Percentiles rank a stretch among this genome's conserved stretches.
phyloP scores from a whole-genome alignment of 352 stramenopile species.

The Thraustochytrium striatum region DNA sequence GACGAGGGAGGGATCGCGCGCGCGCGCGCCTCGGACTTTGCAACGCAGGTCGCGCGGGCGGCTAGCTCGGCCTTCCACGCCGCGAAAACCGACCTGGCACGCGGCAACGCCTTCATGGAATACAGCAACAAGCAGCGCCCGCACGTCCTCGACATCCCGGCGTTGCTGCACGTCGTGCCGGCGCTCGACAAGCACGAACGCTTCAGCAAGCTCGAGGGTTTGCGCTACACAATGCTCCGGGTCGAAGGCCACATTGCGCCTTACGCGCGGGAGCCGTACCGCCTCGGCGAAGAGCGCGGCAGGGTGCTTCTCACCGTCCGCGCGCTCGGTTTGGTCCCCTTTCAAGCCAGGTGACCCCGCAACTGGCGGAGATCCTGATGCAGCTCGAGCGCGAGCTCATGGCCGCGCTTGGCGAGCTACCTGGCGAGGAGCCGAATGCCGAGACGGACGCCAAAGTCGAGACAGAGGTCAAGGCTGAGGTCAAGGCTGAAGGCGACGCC shows the following conservation, averaged over 20 bases:
- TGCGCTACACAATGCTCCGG: constrained; percentile 25
- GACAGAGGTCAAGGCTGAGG: not conserved
- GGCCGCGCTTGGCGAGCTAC: not conserved
- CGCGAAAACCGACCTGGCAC: too few species aligned
- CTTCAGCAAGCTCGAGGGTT: not conserved
- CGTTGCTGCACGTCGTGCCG: not conserved
- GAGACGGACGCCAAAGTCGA: too few species aligned
- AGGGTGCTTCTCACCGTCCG: not conserved
- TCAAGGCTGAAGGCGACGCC: not conserved
- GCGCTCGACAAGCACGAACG: constrained; percentile 1
- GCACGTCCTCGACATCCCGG: not conserved
- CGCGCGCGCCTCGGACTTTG: not conserved
- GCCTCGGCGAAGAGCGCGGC: not conserved
- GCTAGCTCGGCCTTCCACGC: too few species aligned
- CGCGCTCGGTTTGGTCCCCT: not conserved
- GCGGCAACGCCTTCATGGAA: not conserved
- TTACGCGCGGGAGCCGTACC: not conserved
- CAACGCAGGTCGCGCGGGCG: not conserved
- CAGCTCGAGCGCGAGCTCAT: constrained; percentile 12
- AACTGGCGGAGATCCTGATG: not conserved
- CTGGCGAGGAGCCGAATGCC: not conserved
- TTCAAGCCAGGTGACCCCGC: not conserved
- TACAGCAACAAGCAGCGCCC: constrained; percentile 2
- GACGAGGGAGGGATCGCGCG: too few species aligned
- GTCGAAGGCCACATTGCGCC: constrained; percentile 35